phyloP scores from a whole-genome alignment of 768 basidiomycete genomes.

The Fistulinella prunicolor region DNA sequence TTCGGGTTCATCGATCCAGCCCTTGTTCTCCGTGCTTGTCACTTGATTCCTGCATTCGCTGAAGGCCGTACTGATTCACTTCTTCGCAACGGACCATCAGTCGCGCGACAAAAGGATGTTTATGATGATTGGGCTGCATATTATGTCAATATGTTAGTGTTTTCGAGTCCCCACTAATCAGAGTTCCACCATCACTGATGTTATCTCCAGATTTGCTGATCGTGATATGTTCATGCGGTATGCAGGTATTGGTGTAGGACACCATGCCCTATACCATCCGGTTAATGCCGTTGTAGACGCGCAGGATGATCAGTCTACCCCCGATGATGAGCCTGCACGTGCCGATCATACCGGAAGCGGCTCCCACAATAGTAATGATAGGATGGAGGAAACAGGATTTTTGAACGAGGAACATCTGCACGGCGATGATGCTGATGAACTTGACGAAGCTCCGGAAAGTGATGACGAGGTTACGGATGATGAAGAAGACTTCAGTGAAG shows the following conservation, averaged over 20 bases:
- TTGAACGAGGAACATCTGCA: no score
- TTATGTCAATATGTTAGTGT: conserved; percentile 15
- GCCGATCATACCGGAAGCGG: no score
- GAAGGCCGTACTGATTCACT: conserved; percentile 16
- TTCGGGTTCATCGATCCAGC: conserved; percentile 9
- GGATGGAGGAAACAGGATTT: no score
- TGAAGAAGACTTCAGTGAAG: no score
- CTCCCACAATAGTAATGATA: no score
- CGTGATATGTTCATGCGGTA: not conserved
- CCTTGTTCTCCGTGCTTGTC: conserved; percentile 17
- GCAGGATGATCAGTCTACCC: no score
- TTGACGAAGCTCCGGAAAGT: no score
- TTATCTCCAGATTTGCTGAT: not conserved
- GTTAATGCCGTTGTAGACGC: no score
- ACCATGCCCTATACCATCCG: not conserved
- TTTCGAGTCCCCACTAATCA: no score
- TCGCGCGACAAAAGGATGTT: not conserved
- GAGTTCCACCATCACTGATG: not conserved
- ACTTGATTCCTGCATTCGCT: conserved; percentile 26
- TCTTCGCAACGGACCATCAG: conserved; percentile 2
- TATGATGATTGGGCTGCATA: conserved; percentile 11
- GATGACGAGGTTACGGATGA: no score
- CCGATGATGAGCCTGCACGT: no score
- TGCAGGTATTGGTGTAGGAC: not conserved
- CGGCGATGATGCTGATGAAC: no score